Conservation (phyloP, 2,329 filamentous ascomycete species). For the Chaetoscypha palmicola region DNA sequence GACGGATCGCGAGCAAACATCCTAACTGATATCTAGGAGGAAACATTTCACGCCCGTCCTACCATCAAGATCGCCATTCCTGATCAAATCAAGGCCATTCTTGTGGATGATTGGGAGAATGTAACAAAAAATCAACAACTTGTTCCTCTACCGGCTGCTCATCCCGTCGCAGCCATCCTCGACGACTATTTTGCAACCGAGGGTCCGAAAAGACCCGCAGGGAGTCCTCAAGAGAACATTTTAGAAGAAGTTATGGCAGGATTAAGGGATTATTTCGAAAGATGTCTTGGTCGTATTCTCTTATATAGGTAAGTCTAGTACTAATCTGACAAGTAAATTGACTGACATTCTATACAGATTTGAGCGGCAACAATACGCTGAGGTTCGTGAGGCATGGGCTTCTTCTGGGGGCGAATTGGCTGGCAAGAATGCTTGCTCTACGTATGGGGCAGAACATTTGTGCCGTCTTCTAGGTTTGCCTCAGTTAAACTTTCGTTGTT, state of each 20-base stretch:
- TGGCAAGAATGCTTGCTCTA: slow-evolving; percentile 67
- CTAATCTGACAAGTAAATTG: background rate
- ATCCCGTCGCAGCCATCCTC: slow-evolving; percentile 70
- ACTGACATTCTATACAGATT: slow-evolving; percentile 50
- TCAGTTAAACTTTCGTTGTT: background rate
- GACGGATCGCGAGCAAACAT: background rate
- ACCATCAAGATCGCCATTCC: slow-evolving; percentile 82
- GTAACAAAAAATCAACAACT: slow-evolving; percentile 92
- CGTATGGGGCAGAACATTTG: slow-evolving; percentile 90
- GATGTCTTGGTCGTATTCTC: slow-evolving; percentile 76
- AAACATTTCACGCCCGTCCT: slow-evolving; percentile 74
- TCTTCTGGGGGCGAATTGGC: slow-evolving; percentile 54
- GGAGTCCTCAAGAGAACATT: slow-evolving; percentile 71
- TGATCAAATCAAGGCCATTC: slow-evolving; percentile 80
- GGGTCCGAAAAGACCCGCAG: slow-evolving; percentile 55
- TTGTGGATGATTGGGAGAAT: slow-evolving; percentile 99
- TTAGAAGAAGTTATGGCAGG: slow-evolving; percentile 84
- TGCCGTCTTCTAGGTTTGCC: slow-evolving; percentile 76
- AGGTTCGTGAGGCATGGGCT: slow-evolving; percentile 65
- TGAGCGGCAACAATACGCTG: slow-evolving; percentile 80
- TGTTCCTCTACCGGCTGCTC: slow-evolving; percentile 71
- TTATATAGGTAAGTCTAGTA: slow-evolving; percentile 63
- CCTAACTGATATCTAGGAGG: slow-evolving; percentile 58
- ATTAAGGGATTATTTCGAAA: slow-evolving; percentile 90
- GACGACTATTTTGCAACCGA: slow-evolving; percentile 72